phyloP scores from a whole-genome alignment of 2,329 filamentous ascomycete species.

The Cordyceps tenuipes region DNA sequence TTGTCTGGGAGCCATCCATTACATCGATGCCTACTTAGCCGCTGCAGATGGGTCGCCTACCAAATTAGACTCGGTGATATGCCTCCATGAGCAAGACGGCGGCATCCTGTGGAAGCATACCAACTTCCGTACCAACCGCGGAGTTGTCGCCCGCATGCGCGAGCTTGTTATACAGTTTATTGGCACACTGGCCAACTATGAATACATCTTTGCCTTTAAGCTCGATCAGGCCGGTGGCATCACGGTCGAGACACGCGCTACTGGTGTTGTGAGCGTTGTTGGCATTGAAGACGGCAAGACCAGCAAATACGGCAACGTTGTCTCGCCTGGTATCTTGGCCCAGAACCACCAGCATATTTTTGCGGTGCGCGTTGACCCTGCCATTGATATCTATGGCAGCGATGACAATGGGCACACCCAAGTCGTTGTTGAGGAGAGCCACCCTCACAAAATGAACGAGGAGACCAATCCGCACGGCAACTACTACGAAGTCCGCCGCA shows the following conservation, averaged over 20 bases:
- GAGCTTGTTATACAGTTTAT: slow-evolving; percentile 61
- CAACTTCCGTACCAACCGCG: slow-evolving; percentile 56
- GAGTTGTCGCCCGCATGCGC: slow-evolving; percentile 51
- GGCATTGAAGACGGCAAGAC: slow-evolving; percentile 48
- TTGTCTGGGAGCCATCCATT: slow-evolving; percentile 59
- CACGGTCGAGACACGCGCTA: slow-evolving; percentile 54
- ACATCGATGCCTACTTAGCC: slow-evolving; percentile 49
- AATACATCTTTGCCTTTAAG: slow-evolving; percentile 47
- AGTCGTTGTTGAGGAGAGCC: slow-evolving; percentile 34
- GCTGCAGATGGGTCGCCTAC: slow-evolving; percentile 44
- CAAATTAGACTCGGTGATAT: slow-evolving; percentile 50
- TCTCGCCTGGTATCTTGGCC: slow-evolving; percentile 55
- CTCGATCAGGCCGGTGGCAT: slow-evolving; percentile 56
- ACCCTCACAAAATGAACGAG: slow-evolving; percentile 32
- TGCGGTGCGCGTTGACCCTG: slow-evolving; percentile 54
- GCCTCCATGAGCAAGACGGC: slow-evolving; percentile 62
- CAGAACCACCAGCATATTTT: slow-evolving; percentile 67
- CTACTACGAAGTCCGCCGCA: slow-evolving; percentile 47
- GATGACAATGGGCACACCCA: slow-evolving; percentile 38
- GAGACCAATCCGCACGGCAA: slow-evolving; percentile 54
- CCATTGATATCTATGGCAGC: slow-evolving; percentile 41
- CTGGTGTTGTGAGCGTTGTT: slow-evolving; percentile 55
- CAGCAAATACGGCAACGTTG: slow-evolving; percentile 50
- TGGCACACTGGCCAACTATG: slow-evolving; percentile 63
- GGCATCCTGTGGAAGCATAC: slow-evolving; percentile 67